Conservation (phyloP, 2,329 filamentous ascomycete genomes). For the Xylaria sp. region DNA sequence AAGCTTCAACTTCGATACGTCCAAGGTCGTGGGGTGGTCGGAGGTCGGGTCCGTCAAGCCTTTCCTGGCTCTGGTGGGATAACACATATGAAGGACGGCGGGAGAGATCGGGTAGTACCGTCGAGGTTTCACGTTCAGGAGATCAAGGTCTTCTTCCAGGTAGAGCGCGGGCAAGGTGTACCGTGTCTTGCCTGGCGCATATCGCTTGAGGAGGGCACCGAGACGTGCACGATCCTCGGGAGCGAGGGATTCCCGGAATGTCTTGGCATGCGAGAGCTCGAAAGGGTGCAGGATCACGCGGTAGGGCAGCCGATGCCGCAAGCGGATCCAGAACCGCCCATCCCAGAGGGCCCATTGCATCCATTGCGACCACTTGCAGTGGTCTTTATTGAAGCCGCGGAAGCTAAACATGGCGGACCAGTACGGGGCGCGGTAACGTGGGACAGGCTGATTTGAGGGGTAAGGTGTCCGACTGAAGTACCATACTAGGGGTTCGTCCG, state of each 20-base stretch:
- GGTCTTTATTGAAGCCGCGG: background rate
- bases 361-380: conserved; percentile 40
- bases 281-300: conserved; percentile 55
- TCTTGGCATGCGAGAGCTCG: conserved; percentile 49
- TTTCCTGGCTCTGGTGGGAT: background rate
- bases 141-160: conserved; percentile 45
- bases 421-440: conserved; percentile 33
- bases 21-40: conserved; percentile 21
- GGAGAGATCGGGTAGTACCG: conserved; percentile 26
- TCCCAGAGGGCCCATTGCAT: conserved; percentile 56
- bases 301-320: conserved; percentile 51
- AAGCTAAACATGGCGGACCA: conserved; percentile 14
- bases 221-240: conserved; percentile 45
- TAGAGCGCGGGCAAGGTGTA: conserved; percentile 63
- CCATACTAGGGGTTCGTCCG: conserved; percentile 41
- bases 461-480: conserved; percentile 55
- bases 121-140: conserved; percentile 23
- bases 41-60: background rate
- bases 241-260: conserved; percentile 53
- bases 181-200: conserved; percentile 61
- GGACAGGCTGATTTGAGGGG: conserved; percentile 46
- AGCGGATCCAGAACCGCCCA: conserved; percentile 65
- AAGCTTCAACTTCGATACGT: conserved; percentile 46
- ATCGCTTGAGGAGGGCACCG: conserved; percentile 51
- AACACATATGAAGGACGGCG: background rate